Percentiles rank a stretch among this genome's conserved stretches.
Evolutionary conservation across 768 basidiomycete genomes (phyloP).

Genomic region (Pluteus cervinus): DNA sequence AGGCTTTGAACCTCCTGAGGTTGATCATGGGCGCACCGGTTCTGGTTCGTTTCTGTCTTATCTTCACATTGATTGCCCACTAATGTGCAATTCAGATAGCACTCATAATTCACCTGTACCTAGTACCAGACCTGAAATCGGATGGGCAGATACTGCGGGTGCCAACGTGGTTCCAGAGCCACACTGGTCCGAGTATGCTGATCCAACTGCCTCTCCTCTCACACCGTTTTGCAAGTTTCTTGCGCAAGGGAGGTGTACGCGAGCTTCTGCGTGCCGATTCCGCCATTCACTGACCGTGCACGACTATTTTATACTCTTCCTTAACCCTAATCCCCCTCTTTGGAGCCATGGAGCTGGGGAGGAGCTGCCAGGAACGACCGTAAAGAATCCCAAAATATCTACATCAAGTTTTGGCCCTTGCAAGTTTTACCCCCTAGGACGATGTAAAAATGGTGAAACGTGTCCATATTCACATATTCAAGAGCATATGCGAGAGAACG

Average conservation of each 20-base stretch:
- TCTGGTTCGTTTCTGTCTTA: too few species aligned
- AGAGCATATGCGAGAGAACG: constrained; percentile 6
- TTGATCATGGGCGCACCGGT: too few species aligned
- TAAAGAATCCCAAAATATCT: too few species aligned
- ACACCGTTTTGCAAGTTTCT: constrained; percentile 34
- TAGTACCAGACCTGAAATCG: too few species aligned
- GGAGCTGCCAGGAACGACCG: too few species aligned
- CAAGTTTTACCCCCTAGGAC: constrained; percentile 29
- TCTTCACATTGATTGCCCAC: too few species aligned
- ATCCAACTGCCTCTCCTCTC: constrained; percentile 26
- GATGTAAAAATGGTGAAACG: constrained; percentile 29
- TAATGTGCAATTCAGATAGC: too few species aligned
- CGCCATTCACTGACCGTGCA: constrained; percentile 33
- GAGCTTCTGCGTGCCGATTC: constrained; percentile 26
- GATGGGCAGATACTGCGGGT: constrained; percentile 4
- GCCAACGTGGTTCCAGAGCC: constrained; percentile 15
- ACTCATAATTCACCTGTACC: too few species aligned
- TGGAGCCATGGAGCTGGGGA: too few species aligned
- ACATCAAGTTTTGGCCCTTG: constrained; percentile 17
- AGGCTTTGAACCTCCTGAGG: too few species aligned
- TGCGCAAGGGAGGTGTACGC: constrained; percentile 27
- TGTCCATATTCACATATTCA: constrained; percentile 30
- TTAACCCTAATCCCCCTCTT: constrained; percentile 29
- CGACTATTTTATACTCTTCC: constrained; percentile 33
- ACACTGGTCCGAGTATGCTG: constrained; percentile 40